Evolutionary conservation across 331 rosid genomes (phyloP).

Genomic region (Stylosanthes scabra): DNA sequence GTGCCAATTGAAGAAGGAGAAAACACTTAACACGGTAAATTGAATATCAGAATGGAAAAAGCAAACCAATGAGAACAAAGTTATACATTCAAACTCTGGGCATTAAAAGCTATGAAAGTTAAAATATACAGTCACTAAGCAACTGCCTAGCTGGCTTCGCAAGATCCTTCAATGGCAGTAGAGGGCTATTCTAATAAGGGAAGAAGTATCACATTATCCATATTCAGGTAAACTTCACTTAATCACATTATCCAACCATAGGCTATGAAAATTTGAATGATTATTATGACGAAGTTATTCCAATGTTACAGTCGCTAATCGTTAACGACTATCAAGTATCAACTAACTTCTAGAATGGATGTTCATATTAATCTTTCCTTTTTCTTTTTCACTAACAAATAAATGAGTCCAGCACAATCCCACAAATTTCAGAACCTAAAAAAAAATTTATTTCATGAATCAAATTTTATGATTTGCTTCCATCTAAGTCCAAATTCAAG

Average conservation of each 20-base stretch:
- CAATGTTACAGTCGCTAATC: not conserved
- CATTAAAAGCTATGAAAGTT: conserved; percentile 16
- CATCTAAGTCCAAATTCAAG: conserved; percentile 20
- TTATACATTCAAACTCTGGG: conserved; percentile 24
- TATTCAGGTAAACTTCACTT: conserved; percentile 25
- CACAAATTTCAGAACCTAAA: not conserved
- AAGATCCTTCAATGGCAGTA: conserved; percentile 6
- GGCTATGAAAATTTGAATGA: not conserved
- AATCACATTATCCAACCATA: conserved; percentile 12
- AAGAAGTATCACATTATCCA: not conserved
- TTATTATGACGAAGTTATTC: not conserved
- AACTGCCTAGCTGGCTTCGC: not conserved
- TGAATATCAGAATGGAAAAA: not conserved
- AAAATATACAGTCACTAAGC: conserved; percentile 14
- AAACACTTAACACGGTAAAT: conserved; percentile 2
- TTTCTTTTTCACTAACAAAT: not conserved
- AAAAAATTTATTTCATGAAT: conserved; percentile 12
- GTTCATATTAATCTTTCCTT: not conserved
- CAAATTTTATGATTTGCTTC: conserved; percentile 2
- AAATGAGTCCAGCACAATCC: conserved; percentile 1
- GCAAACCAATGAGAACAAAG: conserved; percentile 6
- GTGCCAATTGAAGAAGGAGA: not conserved
- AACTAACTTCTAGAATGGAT: conserved; percentile 5
- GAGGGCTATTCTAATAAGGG: not conserved
- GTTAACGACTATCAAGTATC: too few species aligned